Percentiles rank a stretch among this genome's conserved stretches.
Evolutionary conservation across 768 basidiomycete species (phyloP).

Genomic region (Pleurotus tuber-regium): DNA sequence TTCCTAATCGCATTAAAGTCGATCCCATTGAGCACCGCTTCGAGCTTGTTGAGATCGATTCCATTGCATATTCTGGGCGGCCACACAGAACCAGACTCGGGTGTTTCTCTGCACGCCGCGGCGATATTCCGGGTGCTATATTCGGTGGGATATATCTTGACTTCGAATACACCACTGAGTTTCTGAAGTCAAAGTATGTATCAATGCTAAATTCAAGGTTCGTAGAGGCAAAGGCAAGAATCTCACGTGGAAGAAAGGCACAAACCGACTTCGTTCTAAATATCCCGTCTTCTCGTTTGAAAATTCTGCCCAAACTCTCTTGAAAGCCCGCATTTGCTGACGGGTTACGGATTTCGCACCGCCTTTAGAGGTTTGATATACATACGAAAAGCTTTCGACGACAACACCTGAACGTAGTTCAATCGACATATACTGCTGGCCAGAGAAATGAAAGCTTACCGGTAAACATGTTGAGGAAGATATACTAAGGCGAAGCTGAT

Average conservation of each 20-base stretch:
- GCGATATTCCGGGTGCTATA: conserved; percentile 61
- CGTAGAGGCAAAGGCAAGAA: not conserved
- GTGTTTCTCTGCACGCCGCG: conserved; percentile 41
- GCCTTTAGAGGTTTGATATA: conserved; percentile 83
- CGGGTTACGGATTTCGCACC: conserved; percentile 81
- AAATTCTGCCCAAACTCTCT: conserved; percentile 89
- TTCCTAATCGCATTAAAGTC: conserved; percentile 63
- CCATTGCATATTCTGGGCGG: conserved; percentile 40
- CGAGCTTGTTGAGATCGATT: conserved; percentile 64
- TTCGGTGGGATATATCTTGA: conserved; percentile 76
- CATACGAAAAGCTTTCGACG: conserved; percentile 94
- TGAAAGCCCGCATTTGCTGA: conserved; percentile 92
- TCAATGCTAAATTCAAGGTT: not conserved
- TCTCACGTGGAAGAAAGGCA: conserved; percentile 80
- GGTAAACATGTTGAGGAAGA: conserved; percentile 95
- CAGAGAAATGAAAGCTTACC: conserved; percentile 38
- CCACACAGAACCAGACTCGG: conserved; percentile 30
- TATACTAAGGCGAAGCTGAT: conserved; percentile 56
- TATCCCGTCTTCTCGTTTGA: conserved; percentile 78
- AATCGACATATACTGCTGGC: conserved; percentile 5
- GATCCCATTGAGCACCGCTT: conserved; percentile 55
- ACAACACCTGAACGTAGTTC: conserved; percentile 62
- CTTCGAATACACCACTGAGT: conserved; percentile 85
- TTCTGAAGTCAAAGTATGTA: conserved; percentile 43
- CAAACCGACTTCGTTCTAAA: conserved; percentile 66